Base-by-base conservation (phyloP, 805 yeast genomes). In the Kuraishia molischiana region DNA sequence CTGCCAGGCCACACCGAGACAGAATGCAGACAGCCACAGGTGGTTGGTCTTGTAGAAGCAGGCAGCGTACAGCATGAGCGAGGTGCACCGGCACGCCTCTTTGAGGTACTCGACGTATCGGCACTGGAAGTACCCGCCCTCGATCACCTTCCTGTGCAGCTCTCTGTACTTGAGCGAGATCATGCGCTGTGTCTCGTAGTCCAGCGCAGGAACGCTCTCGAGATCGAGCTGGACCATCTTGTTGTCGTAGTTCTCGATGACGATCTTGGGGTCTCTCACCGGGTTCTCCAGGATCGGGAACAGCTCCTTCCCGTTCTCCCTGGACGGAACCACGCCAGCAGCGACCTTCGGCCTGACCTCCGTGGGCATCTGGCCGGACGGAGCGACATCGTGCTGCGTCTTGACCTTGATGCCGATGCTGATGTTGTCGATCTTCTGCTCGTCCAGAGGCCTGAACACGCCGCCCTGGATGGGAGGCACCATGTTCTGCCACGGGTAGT, bases 381-480 rank as follows among this genome's bases (percentile, higher is more conserved):
- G 39, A 22, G 35, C 41, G 5, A 29, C 24, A 1, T 36, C 45
- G 11, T 48, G 53, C 2, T 49, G 45, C 1, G 49, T 38, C 10
- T 41, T 44, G 2, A 48, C 44, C 3, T 46, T 41, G 5, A 37
- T 37, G 19, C 30, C 32, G 18, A 31, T 35, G 29, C 37, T 24
- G 22, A 26, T 18, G 19, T 35, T 6, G 22, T 19, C 41, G 15
- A 18, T 26, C 19, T 34, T 5, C 24, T 20, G 15, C 17, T 26
- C 37, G 19, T 14, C 59, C 14, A 54, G 38, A 1, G 54, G 47
- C 17, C 62, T 50, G 50, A 61, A 77, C 19, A 40, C 42, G 1
- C 85, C 95, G 11, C 95, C 95, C 58, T 85, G 95, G 44, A 86
- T 84, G 1, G 96, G 96, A 3, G 96, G 95, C 24, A 83, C 53